phyloP scores from a whole-genome alignment of 768 basidiomycete species.

The Leccinum subtestaceum region DNA sequence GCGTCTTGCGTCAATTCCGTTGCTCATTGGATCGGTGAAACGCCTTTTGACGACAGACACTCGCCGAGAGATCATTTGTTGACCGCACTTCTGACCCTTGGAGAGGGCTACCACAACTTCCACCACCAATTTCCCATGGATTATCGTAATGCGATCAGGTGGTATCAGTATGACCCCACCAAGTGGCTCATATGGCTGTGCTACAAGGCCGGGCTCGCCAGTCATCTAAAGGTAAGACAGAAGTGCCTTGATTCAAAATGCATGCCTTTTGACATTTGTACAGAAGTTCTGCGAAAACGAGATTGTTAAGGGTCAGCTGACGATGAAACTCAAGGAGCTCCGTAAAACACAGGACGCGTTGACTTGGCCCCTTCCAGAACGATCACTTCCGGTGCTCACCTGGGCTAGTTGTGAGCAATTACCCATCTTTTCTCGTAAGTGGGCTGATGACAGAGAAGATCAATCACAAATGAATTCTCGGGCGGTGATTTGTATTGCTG shows the following conservation, averaged over 20 bases:
- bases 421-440: background rate
- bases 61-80: background rate
- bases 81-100: constrained; percentile 1
- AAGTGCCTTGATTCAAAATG: background rate
- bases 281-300: constrained; percentile 5
- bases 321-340: constrained; percentile 3
- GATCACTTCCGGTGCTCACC: background rate
- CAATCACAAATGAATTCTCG: background rate
- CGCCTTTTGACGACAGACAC: constrained; percentile 3
- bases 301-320: background rate
- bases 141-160: background rate
- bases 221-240: background rate
- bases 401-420: constrained; percentile 1
- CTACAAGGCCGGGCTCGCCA: constrained; percentile 1
- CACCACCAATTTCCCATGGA: constrained; percentile 6
- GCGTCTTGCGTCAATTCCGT: constrained; percentile 3
- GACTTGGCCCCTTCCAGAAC: background rate
- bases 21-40: constrained; percentile 3
- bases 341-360: constrained; percentile 1
- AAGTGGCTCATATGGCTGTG: constrained; percentile 3
- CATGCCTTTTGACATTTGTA: background rate
- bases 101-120: constrained; percentile 6
- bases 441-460: background rate
- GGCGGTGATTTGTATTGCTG: background rate
- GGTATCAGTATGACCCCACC: constrained; percentile 3